phyloP scores from a whole-genome alignment of 768 basidiomycete species.

The Fomitopsis pulvina region DNA sequence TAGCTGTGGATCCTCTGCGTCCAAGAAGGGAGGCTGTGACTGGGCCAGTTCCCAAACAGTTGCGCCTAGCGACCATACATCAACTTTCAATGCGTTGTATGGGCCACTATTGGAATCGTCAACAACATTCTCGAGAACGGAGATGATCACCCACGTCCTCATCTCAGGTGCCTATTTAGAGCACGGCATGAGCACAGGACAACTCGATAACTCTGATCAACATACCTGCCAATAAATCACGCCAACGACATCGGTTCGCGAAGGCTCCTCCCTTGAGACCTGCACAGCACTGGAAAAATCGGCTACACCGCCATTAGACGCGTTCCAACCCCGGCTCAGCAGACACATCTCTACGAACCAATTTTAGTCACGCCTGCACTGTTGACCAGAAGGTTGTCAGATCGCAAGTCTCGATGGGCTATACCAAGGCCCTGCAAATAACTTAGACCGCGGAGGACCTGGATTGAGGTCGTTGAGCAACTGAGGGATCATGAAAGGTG shows the following conservation, averaged over 20 bases:
- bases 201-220: background rate
- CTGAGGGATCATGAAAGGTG: background rate
- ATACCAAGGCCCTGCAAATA: slow-evolving; percentile 61
- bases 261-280: slow-evolving; percentile 44
- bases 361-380: slow-evolving; percentile 66
- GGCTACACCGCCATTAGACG: slow-evolving; percentile 27
- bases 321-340: background rate
- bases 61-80: slow-evolving; percentile 78
- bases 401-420: slow-evolving; percentile 79
- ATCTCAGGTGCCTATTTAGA: slow-evolving; percentile 60
- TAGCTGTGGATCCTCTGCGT: slow-evolving; percentile 37
- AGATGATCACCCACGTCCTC: slow-evolving; percentile 44
- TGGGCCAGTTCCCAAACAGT: slow-evolving; percentile 82
- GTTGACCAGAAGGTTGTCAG: slow-evolving; percentile 76
- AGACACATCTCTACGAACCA: slow-evolving; percentile 35
- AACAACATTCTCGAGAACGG: slow-evolving; percentile 7
- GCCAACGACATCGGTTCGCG: slow-evolving; percentile 53
- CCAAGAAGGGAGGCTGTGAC: slow-evolving; percentile 65
- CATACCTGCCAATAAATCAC: slow-evolving; percentile 75
- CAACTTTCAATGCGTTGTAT: slow-evolving; percentile 70
- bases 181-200: background rate
- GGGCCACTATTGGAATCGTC: slow-evolving; percentile 40
- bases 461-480: background rate
- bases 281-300: slow-evolving; percentile 77
- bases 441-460: slow-evolving; percentile 62